phyloP scores from a whole-genome alignment of 192 early-diverging fungal species.

The Chytriomyces sp. region DNA sequence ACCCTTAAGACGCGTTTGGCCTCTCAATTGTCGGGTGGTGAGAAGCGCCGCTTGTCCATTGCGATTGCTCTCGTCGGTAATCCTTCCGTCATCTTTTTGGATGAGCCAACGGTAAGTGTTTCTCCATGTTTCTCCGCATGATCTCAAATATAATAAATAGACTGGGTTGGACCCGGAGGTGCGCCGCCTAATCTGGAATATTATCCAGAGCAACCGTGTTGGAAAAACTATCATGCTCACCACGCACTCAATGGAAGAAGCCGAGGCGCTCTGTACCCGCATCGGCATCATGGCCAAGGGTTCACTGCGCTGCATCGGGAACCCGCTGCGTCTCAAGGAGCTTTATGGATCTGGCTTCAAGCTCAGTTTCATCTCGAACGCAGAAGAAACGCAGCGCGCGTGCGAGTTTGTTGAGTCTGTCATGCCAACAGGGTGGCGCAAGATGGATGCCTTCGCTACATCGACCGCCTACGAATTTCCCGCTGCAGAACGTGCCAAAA shows the following conservation, averaged over 20 bases:
- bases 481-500: conserved; percentile 35
- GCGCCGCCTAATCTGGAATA: conserved; percentile 74
- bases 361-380: conserved; percentile 54
- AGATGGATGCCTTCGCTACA: conserved; percentile 62
- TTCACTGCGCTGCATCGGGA: conserved; percentile 65
- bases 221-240: conserved; percentile 47
- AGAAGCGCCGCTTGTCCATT: conserved; percentile 63
- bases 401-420: conserved; percentile 42
- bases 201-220: conserved; percentile 59
- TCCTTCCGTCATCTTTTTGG: conserved; percentile 72
- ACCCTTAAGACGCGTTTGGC: conserved; percentile 58
- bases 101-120: conserved; percentile 66
- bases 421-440: conserved; percentile 48
- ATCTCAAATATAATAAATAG: not conserved
- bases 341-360: conserved; percentile 73
- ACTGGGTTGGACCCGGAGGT: conserved; percentile 74
- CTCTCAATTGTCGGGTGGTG: conserved; percentile 71
- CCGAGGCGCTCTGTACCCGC: conserved; percentile 64
- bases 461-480: conserved; percentile 66
- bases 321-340: conserved; percentile 66
- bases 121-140: conserved; percentile 30
- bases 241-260: conserved; percentile 80
- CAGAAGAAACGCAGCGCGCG: conserved; percentile 42
- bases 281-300: conserved; percentile 81
- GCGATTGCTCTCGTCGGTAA: conserved; percentile 47